These are phyloP conservation scores for Fusarium secorum DNA, from an alignment of 2,329 filamentous ascomycete genomes.

Conservation along the genomic window DNA sequence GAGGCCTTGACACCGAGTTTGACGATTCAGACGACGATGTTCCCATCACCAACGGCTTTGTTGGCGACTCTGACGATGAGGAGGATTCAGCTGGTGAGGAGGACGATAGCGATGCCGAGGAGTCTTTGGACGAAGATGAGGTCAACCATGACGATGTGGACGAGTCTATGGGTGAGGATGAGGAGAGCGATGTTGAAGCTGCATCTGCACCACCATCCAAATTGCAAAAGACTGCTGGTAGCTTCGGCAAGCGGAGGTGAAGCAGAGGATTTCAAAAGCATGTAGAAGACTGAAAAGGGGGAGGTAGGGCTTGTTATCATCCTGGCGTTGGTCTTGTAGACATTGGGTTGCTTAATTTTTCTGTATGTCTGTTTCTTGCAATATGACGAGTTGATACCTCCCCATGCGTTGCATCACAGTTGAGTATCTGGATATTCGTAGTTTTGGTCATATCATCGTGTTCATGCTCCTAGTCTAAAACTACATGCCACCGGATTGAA, in stretches of 20 bases:
- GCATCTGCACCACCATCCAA: constrained; percentile 55
- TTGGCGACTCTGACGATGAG: constrained; percentile 68
- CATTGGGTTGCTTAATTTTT: constrained; percentile 37
- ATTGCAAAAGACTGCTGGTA: constrained; percentile 44
- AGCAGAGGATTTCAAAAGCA: constrained; percentile 10
- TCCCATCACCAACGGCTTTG: constrained; percentile 61
- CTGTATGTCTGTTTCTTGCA: constrained; percentile 39
- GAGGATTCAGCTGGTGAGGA: constrained; percentile 57
- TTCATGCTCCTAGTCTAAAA: constrained; percentile 9
- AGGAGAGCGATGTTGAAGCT: constrained; percentile 59
- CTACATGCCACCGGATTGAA: not conserved
- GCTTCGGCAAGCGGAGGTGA: constrained; percentile 37
- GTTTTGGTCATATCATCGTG: constrained; percentile 12
- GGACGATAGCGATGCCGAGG: constrained; percentile 53
- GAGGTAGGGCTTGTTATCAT: constrained; percentile 29
- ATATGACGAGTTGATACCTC: constrained; percentile 43
- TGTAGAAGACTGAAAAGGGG: constrained; percentile 14
- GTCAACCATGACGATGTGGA: constrained; percentile 66
- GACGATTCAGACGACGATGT: constrained; percentile 63
- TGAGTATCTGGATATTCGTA: not conserved
- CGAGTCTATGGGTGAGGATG: constrained; percentile 64
- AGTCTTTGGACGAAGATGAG: constrained; percentile 65
- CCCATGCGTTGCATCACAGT: constrained; percentile 2
- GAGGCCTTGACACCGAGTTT: constrained; percentile 47
- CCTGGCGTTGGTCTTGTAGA: constrained; percentile 43